Evolutionary conservation across 805 yeast genomes (phyloP), one percentile per base, ranked within the genome.

Genomic region (Schwanniomyces pseudopolymorphus): DNA sequence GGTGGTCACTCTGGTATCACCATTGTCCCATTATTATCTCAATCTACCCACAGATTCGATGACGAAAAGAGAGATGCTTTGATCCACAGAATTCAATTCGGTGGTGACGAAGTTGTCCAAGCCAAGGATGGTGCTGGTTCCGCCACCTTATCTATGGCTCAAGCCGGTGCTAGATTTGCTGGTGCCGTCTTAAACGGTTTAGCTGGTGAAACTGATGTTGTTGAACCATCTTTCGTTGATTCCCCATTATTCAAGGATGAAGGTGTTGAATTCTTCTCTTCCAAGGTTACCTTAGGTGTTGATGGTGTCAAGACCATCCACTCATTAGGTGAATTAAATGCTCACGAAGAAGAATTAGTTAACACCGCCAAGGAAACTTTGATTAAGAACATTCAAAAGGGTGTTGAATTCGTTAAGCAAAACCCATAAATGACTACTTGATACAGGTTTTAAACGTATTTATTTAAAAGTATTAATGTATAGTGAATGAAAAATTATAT

Each of bases 1-100:
- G 97, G 97, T 69, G 97, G 97, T 61, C 97, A 90, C 84, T 89
- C 96, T 49, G 97, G 97, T 74, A 84, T 85, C 67, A 91, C 97
- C 70, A 90, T 90, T 72, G 95, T 90, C 51, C 97, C 97, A 65
- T 77, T 91, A 70, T 75, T 90, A 68, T 87, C 96, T 52, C 96
- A 87, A 77, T 78, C 94, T 57, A 79, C 73, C 72, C 89, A 86
- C 79, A 74, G 77, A 61, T 73, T 86, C 57, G 64, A 57, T 47
- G 48, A 55, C 33, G 72, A 67, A 48, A 63, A 62, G 49, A 66
- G 74, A 66, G 74, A 69, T 56, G 66, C 69, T 48, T 78, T 89
- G 60, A 79, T 88, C 66, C 80, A 89, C 79, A 85, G 96, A 72
- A 88, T 90, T 69, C 97, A 90, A 77, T 90, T 87, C 64, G 96